Conservation (phyloP, 768 basidiomycete species). For the Artomyces pyxidatus region DNA sequence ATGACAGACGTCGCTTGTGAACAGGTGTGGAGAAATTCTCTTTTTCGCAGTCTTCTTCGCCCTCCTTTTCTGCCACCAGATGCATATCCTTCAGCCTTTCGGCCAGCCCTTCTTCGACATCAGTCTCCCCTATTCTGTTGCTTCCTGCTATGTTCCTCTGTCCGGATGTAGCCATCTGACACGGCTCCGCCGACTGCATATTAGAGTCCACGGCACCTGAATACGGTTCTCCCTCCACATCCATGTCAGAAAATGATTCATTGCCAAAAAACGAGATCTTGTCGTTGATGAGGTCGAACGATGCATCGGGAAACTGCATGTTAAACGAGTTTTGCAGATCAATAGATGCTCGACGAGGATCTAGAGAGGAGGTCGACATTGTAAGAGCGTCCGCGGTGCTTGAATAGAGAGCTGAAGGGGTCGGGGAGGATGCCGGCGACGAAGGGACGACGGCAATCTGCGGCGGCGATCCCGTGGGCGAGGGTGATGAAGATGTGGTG, state of each 20-base stretch:
- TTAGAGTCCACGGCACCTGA: slow-evolving; percentile 11
- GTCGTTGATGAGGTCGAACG: slow-evolving; percentile 16
- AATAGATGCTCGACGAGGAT: slow-evolving; percentile 9
- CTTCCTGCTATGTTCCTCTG: background rate
- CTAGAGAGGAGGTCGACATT: background rate
- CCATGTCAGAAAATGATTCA: slow-evolving; percentile 6
- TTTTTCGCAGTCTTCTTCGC: background rate
- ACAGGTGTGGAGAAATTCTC: background rate
- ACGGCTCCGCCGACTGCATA: background rate
- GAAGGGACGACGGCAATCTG: slow-evolving; percentile 8
- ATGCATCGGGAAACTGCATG: slow-evolving; percentile 14
- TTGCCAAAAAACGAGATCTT: slow-evolving; percentile 11
- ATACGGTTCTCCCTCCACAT: too few species aligned
- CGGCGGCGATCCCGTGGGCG: slow-evolving; percentile 4
- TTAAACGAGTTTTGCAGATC: slow-evolving; percentile 12
- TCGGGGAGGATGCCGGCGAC: slow-evolving; percentile 8
- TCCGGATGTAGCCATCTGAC: background rate
- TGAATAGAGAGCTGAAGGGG: too few species aligned
- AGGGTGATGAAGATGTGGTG: slow-evolving; percentile 1
- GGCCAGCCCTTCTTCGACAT: background rate
- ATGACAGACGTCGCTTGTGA: background rate
- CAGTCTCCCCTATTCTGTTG: slow-evolving; percentile 4
- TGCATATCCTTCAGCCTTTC: slow-evolving; percentile 10
- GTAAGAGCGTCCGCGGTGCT: background rate
- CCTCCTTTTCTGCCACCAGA: slow-evolving; percentile 3